These are phyloP conservation scores for Paulownia fortunei DNA, from an alignment of 257 asterid species.

Conservation along the genomic window DNA sequence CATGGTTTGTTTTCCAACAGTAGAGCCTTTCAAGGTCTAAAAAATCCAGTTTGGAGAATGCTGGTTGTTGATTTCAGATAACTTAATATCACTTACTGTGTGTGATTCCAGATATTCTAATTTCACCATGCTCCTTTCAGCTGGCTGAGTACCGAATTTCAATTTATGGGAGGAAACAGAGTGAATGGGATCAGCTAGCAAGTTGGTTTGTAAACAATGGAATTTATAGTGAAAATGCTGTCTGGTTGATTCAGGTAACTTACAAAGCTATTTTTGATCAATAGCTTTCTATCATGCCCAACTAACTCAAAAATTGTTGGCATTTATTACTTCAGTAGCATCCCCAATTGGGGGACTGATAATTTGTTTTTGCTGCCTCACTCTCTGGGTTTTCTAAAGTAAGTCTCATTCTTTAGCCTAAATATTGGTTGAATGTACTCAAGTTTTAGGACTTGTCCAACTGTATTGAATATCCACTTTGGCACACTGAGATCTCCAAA, in stretches of 20 bases:
- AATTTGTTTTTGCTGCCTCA: slow-evolving; percentile 10
- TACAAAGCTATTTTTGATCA: slow-evolving; percentile 19
- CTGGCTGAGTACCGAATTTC: slow-evolving; percentile 94
- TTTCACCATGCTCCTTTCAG: slow-evolving; percentile 45
- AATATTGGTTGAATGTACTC: not conserved
- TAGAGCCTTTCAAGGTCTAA: slow-evolving; percentile 1
- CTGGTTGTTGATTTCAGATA: slow-evolving; percentile 28
- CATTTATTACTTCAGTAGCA: slow-evolving; percentile 13
- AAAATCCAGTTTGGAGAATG: not conserved
- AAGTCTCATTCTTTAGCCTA: slow-evolving; percentile 16
- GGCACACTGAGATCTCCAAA: slow-evolving; percentile 1
- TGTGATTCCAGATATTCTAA: slow-evolving; percentile 25
- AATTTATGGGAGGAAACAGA: slow-evolving; percentile 87
- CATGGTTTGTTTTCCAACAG: not conserved
- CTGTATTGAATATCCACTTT: not conserved
- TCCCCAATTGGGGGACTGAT: not conserved
- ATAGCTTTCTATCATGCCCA: slow-evolving; percentile 21
- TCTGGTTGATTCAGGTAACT: slow-evolving; percentile 93
- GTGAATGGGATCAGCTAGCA: slow-evolving; percentile 97
- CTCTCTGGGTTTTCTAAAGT: slow-evolving; percentile 4
- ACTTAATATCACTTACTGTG: slow-evolving; percentile 24
- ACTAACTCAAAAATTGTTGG: slow-evolving; percentile 1
- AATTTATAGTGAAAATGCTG: slow-evolving; percentile 79
- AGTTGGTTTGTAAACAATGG: slow-evolving; percentile 90
- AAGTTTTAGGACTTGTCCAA: not conserved